These are phyloP conservation scores for Gossypium rotundifolium DNA, from an alignment of 345 rosid genomes.

Conservation along the genomic window DNA sequence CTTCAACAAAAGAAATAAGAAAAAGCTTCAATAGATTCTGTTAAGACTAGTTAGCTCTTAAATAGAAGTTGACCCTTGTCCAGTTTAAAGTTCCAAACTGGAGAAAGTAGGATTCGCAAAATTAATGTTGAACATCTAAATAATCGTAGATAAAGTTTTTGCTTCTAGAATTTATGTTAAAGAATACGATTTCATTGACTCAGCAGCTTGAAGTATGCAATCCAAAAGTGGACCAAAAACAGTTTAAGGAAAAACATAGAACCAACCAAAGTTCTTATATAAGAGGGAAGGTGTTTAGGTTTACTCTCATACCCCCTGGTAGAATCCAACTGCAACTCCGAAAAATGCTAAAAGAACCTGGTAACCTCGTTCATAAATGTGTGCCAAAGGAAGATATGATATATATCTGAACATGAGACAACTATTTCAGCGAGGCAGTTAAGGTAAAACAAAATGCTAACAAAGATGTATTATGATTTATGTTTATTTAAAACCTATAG, in stretches of 20 bases:
- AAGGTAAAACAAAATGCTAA: not conserved
- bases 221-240: not conserved
- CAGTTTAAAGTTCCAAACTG: not conserved
- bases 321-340: constrained; percentile 92
- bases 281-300: not conserved
- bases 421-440: constrained; percentile 11
- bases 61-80: not conserved
- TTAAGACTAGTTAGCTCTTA: not conserved
- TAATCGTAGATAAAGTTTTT: too few species aligned
- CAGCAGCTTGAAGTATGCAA: too few species aligned
- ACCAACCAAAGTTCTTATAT: not conserved
- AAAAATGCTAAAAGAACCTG: constrained; percentile 50
- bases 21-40: not conserved
- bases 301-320: constrained; percentile 81
- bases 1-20: not conserved
- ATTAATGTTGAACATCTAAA: too few species aligned
- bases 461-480: not conserved
- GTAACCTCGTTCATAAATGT: constrained; percentile 84
- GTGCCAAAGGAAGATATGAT: constrained; percentile 95
- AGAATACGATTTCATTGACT: too few species aligned
- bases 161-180: too few species aligned
- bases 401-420: constrained; percentile 48
- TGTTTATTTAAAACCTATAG: constrained; percentile 4
- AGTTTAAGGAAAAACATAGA: constrained; percentile 8
- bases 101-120: too few species aligned